phyloP scores from a whole-genome alignment of 805 yeast genomes.

The Starmerella geochares region DNA sequence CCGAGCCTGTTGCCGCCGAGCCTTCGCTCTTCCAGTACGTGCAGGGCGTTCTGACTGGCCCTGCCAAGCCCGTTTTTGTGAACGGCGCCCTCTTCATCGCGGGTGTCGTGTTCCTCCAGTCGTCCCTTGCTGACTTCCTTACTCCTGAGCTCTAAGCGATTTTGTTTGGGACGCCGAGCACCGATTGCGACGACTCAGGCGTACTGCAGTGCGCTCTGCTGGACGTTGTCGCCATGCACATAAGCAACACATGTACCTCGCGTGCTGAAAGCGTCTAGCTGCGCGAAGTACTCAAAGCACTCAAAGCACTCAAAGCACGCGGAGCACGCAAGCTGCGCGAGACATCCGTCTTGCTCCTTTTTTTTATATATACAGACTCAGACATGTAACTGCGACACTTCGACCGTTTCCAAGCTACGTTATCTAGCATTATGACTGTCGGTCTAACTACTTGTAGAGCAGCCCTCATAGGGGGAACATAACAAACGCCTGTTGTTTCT shows the following conservation, averaged over 20 bases:
- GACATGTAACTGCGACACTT: background rate
- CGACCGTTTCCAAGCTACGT: background rate
- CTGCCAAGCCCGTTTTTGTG: conserved; percentile 25
- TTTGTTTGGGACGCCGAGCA: no score
- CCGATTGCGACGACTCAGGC: no score
- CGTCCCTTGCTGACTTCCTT: conserved; percentile 33
- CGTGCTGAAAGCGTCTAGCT: no score
- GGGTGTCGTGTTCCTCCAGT: conserved; percentile 34
- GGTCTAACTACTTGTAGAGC: background rate
- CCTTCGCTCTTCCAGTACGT: conserved; percentile 25
- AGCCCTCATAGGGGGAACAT: no score
- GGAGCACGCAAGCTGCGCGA: no score
- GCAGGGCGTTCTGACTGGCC: conserved; percentile 22
- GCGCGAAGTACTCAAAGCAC: no score
- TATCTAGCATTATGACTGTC: background rate
- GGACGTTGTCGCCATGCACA: background rate
- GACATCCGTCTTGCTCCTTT: no score
- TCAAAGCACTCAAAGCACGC: no score
- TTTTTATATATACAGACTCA: no score
- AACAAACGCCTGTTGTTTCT: no score
- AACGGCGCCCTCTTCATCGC: conserved; percentile 28
- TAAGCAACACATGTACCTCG: background rate
- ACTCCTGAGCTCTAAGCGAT: conserved; percentile 31
- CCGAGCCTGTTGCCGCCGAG: conserved; percentile 9
- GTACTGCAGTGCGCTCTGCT: background rate